Conservation (phyloP, 192 early-diverging fungal species). For the Phycomyces blakesleeanus region DNA sequence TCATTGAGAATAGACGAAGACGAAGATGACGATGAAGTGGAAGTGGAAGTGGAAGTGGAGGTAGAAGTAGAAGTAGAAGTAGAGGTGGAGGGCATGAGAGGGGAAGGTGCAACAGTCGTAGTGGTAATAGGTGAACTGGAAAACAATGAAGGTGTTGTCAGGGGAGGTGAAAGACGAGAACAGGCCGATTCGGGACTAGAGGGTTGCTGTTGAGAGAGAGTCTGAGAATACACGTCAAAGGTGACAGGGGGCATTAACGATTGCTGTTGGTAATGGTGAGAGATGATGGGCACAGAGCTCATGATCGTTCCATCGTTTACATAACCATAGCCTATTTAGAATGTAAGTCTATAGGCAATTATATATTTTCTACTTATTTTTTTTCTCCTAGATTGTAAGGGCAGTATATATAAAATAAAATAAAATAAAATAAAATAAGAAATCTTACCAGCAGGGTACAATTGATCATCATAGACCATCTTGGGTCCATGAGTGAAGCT, state of each 20-base stretch:
- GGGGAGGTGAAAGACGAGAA: slow-evolving; percentile 12
- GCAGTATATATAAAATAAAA: too few species aligned
- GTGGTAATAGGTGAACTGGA: neutral
- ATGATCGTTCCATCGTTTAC: neutral
- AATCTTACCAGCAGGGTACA: slow-evolving; percentile 9
- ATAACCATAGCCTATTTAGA: neutral
- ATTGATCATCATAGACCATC: slow-evolving; percentile 2
- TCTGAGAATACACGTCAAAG: slow-evolving; percentile 4
- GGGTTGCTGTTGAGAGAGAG: neutral
- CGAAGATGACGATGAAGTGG: neutral
- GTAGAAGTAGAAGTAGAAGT: too few species aligned
- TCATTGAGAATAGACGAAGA: slow-evolving; percentile 11
- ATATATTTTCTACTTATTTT: neutral
- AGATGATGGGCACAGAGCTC: neutral
- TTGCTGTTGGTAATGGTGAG: neutral
- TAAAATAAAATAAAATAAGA: too few species aligned
- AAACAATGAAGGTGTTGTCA: slow-evolving; percentile 4
- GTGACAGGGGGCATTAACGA: neutral
- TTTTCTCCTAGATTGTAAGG: too few species aligned
- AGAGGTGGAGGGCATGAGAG: slow-evolving; percentile 3
- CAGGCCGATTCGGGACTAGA: slow-evolving; percentile 12
- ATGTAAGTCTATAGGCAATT: neutral
- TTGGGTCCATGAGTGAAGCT: slow-evolving; percentile 6
- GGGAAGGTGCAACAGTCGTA: slow-evolving; percentile 1
- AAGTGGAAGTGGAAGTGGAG: neutral